Percentiles rank a stretch among this genome's conserved stretches.
phyloP scores from a whole-genome alignment of 352 stramenopile species.

The Elongisporangium prolatum region DNA sequence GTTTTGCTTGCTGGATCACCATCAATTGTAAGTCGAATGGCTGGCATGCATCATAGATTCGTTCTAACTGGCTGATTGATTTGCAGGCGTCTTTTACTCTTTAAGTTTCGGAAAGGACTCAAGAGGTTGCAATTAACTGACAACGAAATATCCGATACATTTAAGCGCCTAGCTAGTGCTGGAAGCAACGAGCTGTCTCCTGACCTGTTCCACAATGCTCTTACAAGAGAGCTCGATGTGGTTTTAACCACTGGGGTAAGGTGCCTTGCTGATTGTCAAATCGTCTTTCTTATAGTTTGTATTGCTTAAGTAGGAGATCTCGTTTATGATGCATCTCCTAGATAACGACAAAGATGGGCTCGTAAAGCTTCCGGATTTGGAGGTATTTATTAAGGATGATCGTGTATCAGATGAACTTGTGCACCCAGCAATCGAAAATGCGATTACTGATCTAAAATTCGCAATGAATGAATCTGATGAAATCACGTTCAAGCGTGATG shows the following conservation, averaged over 20 bases:
- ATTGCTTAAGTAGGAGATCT: constrained; percentile 37
- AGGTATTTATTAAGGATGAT: constrained; percentile 70
- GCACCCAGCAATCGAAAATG: constrained; percentile 39
- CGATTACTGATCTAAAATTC: constrained; percentile 61
- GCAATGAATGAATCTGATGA: constrained; percentile 59
- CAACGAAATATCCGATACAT: constrained; percentile 75
- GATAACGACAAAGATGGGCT: constrained; percentile 60
- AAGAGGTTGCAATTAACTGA: constrained; percentile 61
- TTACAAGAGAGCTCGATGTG: constrained; percentile 70
- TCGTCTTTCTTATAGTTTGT: background rate
- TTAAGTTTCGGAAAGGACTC: constrained; percentile 64
- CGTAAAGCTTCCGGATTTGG: constrained; percentile 70
- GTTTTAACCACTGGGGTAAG: constrained; percentile 69
- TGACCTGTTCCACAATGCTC: constrained; percentile 54
- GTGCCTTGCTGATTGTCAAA: background rate
- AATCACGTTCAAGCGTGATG: constrained; percentile 42
- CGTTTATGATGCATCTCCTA: constrained; percentile 59
- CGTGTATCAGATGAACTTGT: constrained; percentile 38
- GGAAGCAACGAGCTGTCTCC: constrained; percentile 37
- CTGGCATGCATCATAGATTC: background rate
- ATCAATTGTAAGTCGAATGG: constrained; percentile 56
- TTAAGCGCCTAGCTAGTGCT: constrained; percentile 40
- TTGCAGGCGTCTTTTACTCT: constrained; percentile 61
- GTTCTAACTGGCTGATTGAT: constrained; percentile 1
- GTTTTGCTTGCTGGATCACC: constrained; percentile 76